These are phyloP conservation scores for Antitrichia curtipendula DNA, from an alignment of 225 moss, liverwort and hornwort species.

Conservation along the genomic window DNA sequence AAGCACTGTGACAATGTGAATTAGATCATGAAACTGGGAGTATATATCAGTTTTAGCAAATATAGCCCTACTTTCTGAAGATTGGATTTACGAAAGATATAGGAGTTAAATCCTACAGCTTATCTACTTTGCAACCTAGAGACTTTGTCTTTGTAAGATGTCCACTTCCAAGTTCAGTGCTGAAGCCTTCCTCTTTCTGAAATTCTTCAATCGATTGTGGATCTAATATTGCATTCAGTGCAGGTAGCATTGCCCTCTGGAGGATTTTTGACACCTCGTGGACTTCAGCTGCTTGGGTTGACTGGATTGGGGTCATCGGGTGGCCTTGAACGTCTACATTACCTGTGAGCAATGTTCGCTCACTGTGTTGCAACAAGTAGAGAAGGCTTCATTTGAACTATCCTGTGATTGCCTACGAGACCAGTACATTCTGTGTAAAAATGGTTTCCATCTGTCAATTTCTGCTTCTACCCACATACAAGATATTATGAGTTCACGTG, in stretches of 20 bases:
- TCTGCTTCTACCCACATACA: not conserved
- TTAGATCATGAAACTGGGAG: not conserved
- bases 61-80: not conserved
- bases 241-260: conserved; percentile 68
- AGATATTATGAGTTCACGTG: not conserved
- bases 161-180: not conserved
- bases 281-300: conserved; percentile 67
- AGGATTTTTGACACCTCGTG: conserved; percentile 60
- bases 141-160: not conserved
- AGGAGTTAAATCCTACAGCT: not conserved
- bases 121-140: not conserved
- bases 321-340: conserved; percentile 85
- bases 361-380: not conserved
- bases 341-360: conserved; percentile 45
- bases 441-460: not conserved
- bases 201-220: not conserved
- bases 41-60: not conserved
- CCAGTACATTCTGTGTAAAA: not conserved
- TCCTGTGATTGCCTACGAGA: not conserved
- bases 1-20: not conserved
- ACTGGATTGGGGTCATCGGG: conserved; percentile 67
- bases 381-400: not conserved
- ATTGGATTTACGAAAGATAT: not conserved
- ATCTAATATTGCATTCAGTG: conserved; percentile 3
- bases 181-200: not conserved